phyloP scores from a whole-genome alignment of 371 early-diverging fungal genomes.

The Basidiobolus heterosporus region DNA sequence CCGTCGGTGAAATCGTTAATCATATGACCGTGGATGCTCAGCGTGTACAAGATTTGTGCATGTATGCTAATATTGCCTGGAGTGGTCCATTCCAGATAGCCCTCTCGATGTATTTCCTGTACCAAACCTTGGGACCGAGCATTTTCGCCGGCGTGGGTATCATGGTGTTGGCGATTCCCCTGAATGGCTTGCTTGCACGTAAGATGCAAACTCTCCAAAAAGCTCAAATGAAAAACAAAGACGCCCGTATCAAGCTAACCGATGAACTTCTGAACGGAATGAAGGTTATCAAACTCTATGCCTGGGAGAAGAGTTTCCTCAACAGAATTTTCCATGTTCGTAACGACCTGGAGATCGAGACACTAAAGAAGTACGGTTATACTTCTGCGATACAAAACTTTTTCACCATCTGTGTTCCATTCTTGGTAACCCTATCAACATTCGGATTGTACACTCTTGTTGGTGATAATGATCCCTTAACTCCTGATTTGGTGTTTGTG shows the following conservation, averaged over 20 bases:
- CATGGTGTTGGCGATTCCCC: slow-evolving; percentile 59
- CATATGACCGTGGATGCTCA: slow-evolving; percentile 83
- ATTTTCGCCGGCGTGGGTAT: slow-evolving; percentile 76
- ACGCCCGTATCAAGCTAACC: slow-evolving; percentile 76
- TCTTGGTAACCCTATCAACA: slow-evolving; percentile 69
- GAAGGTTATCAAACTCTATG: slow-evolving; percentile 72
- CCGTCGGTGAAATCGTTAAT: slow-evolving; percentile 66
- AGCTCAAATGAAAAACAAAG: slow-evolving; percentile 81
- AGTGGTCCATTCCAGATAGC: slow-evolving; percentile 82
- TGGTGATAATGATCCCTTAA: slow-evolving; percentile 37
- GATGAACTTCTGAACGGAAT: slow-evolving; percentile 87
- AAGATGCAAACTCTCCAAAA: slow-evolving; percentile 58
- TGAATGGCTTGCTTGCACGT: slow-evolving; percentile 41
- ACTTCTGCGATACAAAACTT: slow-evolving; percentile 43
- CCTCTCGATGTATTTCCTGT: slow-evolving; percentile 62
- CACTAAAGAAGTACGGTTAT: slow-evolving; percentile 53
- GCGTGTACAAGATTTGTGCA: slow-evolving; percentile 44
- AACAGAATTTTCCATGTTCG: slow-evolving; percentile 45
- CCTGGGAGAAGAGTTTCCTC: slow-evolving; percentile 35
- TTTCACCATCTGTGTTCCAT: slow-evolving; percentile 63
- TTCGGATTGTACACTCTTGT: slow-evolving; percentile 62
- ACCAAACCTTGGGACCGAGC: slow-evolving; percentile 65
- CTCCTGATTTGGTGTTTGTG: slow-evolving; percentile 65
- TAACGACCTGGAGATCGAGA: slow-evolving; percentile 54
- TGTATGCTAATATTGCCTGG: slow-evolving; percentile 69